Conservation (phyloP, 139 green algal species). For the Deuterostichococcus epilithicus region DNA sequence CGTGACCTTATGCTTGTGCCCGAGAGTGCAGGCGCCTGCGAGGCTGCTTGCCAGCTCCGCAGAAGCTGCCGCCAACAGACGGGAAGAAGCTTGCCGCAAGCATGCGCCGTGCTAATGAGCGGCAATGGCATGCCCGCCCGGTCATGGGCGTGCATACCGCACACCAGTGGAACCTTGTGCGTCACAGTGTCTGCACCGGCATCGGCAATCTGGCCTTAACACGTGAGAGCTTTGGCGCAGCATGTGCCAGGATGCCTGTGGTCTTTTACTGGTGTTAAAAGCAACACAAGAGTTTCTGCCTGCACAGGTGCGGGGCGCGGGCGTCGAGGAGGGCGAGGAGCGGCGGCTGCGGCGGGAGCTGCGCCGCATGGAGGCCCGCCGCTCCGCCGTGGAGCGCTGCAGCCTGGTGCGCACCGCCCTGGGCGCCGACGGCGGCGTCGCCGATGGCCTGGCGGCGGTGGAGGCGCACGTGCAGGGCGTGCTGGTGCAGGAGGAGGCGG, state of each 20-base stretch:
- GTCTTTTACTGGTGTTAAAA: no score
- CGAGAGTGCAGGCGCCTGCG: neutral
- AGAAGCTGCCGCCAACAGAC: no score
- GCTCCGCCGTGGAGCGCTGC: conserved; percentile 36
- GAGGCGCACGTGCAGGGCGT: conserved; percentile 32
- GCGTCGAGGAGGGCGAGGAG: conserved; percentile 44
- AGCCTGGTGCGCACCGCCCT: conserved; percentile 15
- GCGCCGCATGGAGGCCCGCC: conserved; percentile 37
- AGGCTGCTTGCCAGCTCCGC: neutral
- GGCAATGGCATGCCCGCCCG: no score
- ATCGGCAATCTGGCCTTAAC: no score
- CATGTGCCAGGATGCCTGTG: no score
- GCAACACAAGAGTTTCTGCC: neutral
- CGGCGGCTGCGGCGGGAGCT: conserved; percentile 29
- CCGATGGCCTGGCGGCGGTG: conserved; percentile 35
- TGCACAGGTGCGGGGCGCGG: conserved; percentile 18
- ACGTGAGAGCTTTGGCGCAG: no score
- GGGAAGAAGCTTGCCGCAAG: no score
- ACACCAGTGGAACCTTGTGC: no score
- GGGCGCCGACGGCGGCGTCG: conserved; percentile 9
- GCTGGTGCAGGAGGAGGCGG: conserved; percentile 32
- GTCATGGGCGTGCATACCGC: no score
- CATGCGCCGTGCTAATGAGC: no score
- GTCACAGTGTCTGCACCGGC: no score
- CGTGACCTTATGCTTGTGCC: neutral